Base-by-base conservation (phyloP, 768 basidiomycete genomes). In the Phallus indusiatus region DNA sequence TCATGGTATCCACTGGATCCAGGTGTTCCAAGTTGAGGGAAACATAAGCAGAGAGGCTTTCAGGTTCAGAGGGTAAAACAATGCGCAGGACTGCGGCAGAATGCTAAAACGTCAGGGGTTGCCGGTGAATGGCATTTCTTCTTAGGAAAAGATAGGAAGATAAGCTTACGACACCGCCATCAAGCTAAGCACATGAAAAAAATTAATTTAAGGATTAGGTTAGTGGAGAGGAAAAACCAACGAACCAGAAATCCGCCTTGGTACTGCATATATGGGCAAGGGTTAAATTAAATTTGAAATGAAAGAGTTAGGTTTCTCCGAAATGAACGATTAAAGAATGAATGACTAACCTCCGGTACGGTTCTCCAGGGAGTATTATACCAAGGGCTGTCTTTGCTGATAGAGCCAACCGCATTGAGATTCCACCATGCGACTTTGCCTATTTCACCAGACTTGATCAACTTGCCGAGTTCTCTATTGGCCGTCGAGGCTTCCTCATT, bases 301-400 rank as follows among this genome's bases (percentile, higher is more conserved):
- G 34, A 51, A 10, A 28, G 37, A 55, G n/a, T 22, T 59, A 35
- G 20, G 47, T 65, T 47, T 55, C 50, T 49, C 59, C 34, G 48
- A 1, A 28, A 53, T 34, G 16, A 54, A 24, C 17, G 20, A 6
- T 2, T 48, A 56, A 1, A 24, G 21, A 51, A 18, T 4, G 55
- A 50, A 24, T 17, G 46, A 76, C 84, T 65, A 64, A 88, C 87
- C 62, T 90, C 88, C 21, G 91, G 90, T 53, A 86, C 74, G 1
- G 85, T 87, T 46, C 91, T 76, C 92, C 92, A 94, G 37, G 84
- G 80, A 0, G 89, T 91, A 54, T 88, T 84, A 68, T 89, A 88
- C 77, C 83, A 93, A 67, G 86, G 85, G 22, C 78, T 80, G 14
- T 80, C 78, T 67, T 81, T 73, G 62, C 83, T 80, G 61, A 89